phyloP scores from a whole-genome alignment of 192 early-diverging fungal species.

The Pilobolus umbonatus region DNA sequence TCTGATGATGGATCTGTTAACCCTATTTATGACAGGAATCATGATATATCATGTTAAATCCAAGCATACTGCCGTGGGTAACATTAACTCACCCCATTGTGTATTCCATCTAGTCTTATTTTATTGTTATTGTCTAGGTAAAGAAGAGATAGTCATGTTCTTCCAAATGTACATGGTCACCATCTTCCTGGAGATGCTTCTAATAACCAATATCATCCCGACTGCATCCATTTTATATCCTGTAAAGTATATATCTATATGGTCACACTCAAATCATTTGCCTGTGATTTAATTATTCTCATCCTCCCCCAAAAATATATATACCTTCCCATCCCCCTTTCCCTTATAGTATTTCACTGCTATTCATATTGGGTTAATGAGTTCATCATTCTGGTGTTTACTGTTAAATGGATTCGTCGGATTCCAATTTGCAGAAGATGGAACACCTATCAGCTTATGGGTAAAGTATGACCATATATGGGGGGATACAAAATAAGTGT shows the following conservation, averaged over 20 bases:
- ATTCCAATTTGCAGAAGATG: slow-evolving; percentile 95
- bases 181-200: slow-evolving; percentile 81
- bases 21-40: slow-evolving; percentile 88
- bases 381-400: slow-evolving; percentile 85
- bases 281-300: slow-evolving; percentile 4
- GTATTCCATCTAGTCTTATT: slow-evolving; percentile 3
- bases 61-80: slow-evolving; percentile 98
- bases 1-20: slow-evolving; percentile 84
- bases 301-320: not conserved
- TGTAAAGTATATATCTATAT: slow-evolving; percentile 23
- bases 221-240: slow-evolving; percentile 68
- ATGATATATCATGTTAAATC: slow-evolving; percentile 96
- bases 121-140: slow-evolving; percentile 46
- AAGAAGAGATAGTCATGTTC: slow-evolving; percentile 96
- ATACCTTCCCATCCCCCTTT: slow-evolving; percentile 1
- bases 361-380: slow-evolving; percentile 69
- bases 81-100: not conserved
- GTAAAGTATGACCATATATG: slow-evolving; percentile 19
- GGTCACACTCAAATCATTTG: too few species aligned
- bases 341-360: slow-evolving; percentile 72
- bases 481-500: too few species aligned
- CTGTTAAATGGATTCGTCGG: slow-evolving; percentile 92
- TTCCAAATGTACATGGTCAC: slow-evolving; percentile 91
- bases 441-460: slow-evolving; percentile 92
- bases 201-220: slow-evolving; percentile 89